Conservation (phyloP, 2,329 filamentous ascomycete genomes). For the Colletotrichum ledebouriae region DNA sequence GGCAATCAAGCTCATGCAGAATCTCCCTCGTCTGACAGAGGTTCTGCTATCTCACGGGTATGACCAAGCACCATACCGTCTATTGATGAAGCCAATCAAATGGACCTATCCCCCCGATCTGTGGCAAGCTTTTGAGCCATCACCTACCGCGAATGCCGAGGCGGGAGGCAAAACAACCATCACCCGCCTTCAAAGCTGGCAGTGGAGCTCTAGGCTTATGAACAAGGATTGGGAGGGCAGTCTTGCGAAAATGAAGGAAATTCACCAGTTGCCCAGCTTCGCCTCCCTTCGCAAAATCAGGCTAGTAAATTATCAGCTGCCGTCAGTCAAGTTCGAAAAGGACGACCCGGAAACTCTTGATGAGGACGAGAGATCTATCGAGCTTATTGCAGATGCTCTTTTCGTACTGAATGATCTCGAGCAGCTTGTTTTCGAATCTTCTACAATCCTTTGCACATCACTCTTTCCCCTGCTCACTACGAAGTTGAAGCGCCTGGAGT, state of each 20-base stretch:
- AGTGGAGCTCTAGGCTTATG: conserved; percentile 71
- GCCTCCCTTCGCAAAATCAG: conserved; percentile 66
- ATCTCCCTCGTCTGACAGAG: conserved; percentile 75
- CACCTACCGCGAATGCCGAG: conserved; percentile 61
- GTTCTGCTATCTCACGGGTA: conserved; percentile 79
- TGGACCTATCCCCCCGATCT: conserved; percentile 79
- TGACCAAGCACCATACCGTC: conserved; percentile 76
- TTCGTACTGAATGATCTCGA: conserved; percentile 71
- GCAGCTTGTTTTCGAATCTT: conserved; percentile 80
- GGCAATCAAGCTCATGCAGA: conserved; percentile 67
- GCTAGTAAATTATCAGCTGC: conserved; percentile 74
- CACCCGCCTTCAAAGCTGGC: conserved; percentile 66
- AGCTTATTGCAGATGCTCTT: conserved; percentile 61
- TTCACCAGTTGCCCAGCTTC: conserved; percentile 72
- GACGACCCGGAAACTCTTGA: conserved; percentile 58
- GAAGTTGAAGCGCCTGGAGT: conserved; percentile 74
- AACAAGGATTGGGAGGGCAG: conserved; percentile 48
- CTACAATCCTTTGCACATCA: conserved; percentile 75
- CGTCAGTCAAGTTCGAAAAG: conserved; percentile 54
- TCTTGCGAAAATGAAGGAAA: conserved; percentile 61
- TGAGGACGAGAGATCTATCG: conserved; percentile 49
- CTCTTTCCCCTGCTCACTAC: conserved; percentile 78
- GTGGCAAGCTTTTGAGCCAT: conserved; percentile 69
- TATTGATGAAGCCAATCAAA: conserved; percentile 67
- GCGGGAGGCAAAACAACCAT: conserved; percentile 50